Evolutionary conservation across 305 asterid genomes (phyloP).

Genomic region (Plantago rigida): DNA sequence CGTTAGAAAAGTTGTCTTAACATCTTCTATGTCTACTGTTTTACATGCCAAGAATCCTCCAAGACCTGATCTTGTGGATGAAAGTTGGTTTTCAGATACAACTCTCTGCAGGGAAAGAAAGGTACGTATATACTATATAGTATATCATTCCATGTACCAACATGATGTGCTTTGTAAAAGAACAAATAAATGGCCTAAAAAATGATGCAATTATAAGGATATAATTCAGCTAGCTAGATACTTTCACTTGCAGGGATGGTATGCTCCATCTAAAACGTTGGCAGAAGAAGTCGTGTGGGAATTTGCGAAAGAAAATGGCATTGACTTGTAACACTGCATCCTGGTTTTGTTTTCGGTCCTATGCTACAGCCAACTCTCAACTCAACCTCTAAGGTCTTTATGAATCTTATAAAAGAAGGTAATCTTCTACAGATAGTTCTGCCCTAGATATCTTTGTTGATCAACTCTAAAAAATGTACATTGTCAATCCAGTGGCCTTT

Average conservation of each 20-base stretch:
- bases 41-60: background rate
- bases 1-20: slow-evolving; percentile 30
- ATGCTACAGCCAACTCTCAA: slow-evolving; percentile 23
- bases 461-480: no score
- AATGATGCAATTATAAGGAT: no score
- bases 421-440: no score
- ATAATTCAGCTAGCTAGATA: background rate
- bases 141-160: background rate
- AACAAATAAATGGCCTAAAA: no score
- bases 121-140: slow-evolving; percentile 15
- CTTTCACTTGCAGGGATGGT: slow-evolving; percentile 14
- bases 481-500: no score
- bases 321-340: slow-evolving; percentile 21
- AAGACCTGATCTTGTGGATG: slow-evolving; percentile 28
- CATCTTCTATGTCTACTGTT: slow-evolving; percentile 40
- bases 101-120: slow-evolving; percentile 27
- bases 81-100: slow-evolving; percentile 39
- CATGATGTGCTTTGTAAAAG: background rate
- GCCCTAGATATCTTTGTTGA: no score
- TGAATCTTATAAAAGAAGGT: background rate
- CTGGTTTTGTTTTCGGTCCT: slow-evolving; percentile 23
- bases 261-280: slow-evolving; percentile 19
- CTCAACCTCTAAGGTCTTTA: background rate
- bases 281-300: slow-evolving; percentile 19
- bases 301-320: slow-evolving; percentile 16